Percentiles rank a stretch among this genome's conserved stretches.
These are phyloP conservation scores for Cordyceps javanica DNA, from an alignment of 2,329 filamentous ascomycete genomes.

Conservation along the genomic window DNA sequence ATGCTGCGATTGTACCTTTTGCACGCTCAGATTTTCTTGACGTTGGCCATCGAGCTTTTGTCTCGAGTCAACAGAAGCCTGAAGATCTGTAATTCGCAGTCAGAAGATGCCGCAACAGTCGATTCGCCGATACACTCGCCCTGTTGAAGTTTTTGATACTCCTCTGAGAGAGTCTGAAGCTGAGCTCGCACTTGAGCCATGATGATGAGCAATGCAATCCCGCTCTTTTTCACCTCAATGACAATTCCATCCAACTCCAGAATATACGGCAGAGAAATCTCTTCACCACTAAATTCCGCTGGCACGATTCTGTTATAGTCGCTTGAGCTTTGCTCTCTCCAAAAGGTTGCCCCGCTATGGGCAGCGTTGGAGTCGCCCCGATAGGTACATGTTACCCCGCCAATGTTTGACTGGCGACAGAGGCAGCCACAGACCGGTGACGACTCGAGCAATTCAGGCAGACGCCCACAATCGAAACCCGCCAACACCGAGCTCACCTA, in stretches of 20 bases:
- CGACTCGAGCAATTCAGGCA: constrained; percentile 9
- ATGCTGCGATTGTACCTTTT: constrained; percentile 51
- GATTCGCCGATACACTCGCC: constrained; percentile 41
- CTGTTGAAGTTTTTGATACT: constrained; percentile 81
- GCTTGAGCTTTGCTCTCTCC: not conserved
- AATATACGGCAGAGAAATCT: not conserved
- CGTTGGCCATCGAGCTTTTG: constrained; percentile 92
- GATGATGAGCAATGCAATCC: not conserved
- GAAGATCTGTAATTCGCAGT: constrained; percentile 58
- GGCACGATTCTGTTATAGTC: not conserved
- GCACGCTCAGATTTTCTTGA: constrained; percentile 85
- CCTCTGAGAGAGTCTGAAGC: constrained; percentile 77
- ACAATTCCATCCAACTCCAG: not conserved
- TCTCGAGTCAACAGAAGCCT: constrained; percentile 66
- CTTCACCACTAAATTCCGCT: not conserved
- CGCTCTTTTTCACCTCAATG: not conserved
- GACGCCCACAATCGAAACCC: constrained; percentile 4
- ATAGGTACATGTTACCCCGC: constrained; percentile 33
- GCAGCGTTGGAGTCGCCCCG: constrained; percentile 20
- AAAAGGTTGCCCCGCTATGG: constrained; percentile 12
- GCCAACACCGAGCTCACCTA: not conserved
- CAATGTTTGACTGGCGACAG: constrained; percentile 23
- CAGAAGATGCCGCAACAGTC: not conserved
- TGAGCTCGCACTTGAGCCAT: constrained; percentile 72
- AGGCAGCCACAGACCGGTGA: constrained; percentile 7